phyloP scores from a whole-genome alignment of 2,329 filamentous ascomycete genomes.

The Alternaria infectoria region DNA sequence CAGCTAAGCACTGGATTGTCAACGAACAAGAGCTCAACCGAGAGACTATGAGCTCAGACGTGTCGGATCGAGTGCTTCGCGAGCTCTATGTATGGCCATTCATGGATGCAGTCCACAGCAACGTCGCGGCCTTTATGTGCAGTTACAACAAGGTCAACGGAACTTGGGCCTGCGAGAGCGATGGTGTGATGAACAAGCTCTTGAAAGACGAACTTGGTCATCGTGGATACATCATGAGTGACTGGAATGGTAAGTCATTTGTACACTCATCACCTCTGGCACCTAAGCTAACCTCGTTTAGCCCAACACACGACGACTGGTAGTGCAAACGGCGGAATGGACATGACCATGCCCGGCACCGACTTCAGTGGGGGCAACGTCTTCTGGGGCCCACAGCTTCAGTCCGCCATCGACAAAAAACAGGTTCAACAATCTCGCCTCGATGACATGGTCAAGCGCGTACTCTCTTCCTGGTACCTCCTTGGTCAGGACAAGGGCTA shows the following conservation, averaged over 20 bases:
- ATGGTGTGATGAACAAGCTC: conserved; percentile 56
- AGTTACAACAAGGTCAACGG: conserved; percentile 54
- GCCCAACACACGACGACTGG: conserved; percentile 55
- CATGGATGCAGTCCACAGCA: conserved; percentile 72
- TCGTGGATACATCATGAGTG: conserved; percentile 54
- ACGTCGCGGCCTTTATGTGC: conserved; percentile 62
- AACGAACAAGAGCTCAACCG: conserved; percentile 71
- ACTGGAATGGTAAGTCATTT: conserved; percentile 46
- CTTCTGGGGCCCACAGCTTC: conserved; percentile 63
- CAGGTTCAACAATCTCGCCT: conserved; percentile 46
- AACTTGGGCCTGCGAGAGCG: conserved; percentile 59
- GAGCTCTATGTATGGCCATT: conserved; percentile 83
- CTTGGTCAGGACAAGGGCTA: conserved; percentile 55
- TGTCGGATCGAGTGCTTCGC: conserved; percentile 76
- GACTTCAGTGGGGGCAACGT: conserved; percentile 51
- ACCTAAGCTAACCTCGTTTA: conserved; percentile 3
- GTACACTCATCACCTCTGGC: neutral
- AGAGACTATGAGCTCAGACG: conserved; percentile 58
- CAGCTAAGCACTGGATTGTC: conserved; percentile 58
- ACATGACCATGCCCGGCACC: conserved; percentile 64
- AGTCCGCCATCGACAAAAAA: conserved; percentile 60
- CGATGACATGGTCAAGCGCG: conserved; percentile 53
- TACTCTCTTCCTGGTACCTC: conserved; percentile 58
- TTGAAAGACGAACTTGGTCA: conserved; percentile 61
- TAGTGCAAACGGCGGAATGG: conserved; percentile 55